A percentile compares a stretch with the other conserved stretches of the same genome.
Evolutionary conservation across 352 stramenopile genomes (phyloP).

Genomic region (Blastocystis sp.): DNA sequence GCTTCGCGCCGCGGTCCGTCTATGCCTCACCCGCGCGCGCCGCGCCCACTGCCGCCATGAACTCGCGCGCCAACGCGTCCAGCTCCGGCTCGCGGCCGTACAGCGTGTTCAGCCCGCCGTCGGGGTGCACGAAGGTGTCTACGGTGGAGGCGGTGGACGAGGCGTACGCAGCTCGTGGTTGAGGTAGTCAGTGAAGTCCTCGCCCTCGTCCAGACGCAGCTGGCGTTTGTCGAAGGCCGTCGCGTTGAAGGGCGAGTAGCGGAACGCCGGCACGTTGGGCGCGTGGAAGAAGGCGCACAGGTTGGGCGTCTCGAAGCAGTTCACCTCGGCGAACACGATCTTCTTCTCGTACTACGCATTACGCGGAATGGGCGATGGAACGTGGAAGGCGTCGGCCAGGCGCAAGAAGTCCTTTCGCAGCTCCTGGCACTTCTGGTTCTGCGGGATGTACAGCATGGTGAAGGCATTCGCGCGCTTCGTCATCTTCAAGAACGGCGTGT

Average conservation of each 20-base stretch:
- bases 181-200: slow-evolving; percentile 42
- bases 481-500: slow-evolving; percentile 51
- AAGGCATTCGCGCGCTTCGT: background rate
- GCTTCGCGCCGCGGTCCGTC: background rate
- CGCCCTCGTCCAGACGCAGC: slow-evolving; percentile 10
- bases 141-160: background rate
- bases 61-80: slow-evolving; percentile 41
- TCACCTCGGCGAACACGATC: slow-evolving; percentile 6
- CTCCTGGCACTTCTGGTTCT: slow-evolving; percentile 3
- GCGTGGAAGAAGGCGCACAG: background rate
- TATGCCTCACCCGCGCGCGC: background rate
- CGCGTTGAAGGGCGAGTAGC: background rate
- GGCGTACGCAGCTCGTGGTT: slow-evolving; percentile 27
- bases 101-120: slow-evolving; percentile 41
- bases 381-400: slow-evolving; percentile 20
- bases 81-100: slow-evolving; percentile 32
- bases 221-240: slow-evolving; percentile 39
- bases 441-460: slow-evolving; percentile 53
- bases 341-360: slow-evolving; percentile 20
- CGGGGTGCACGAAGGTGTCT: slow-evolving; percentile 16
- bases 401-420: slow-evolving; percentile 16
- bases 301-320: background rate
- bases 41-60: slow-evolving; percentile 30
- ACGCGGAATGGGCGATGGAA: background rate
- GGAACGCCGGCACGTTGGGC: slow-evolving; percentile 1